Evolutionary conservation across 2,329 filamentous ascomycete species (phyloP).

Genomic region (Arthrobotrys entomopaga): DNA sequence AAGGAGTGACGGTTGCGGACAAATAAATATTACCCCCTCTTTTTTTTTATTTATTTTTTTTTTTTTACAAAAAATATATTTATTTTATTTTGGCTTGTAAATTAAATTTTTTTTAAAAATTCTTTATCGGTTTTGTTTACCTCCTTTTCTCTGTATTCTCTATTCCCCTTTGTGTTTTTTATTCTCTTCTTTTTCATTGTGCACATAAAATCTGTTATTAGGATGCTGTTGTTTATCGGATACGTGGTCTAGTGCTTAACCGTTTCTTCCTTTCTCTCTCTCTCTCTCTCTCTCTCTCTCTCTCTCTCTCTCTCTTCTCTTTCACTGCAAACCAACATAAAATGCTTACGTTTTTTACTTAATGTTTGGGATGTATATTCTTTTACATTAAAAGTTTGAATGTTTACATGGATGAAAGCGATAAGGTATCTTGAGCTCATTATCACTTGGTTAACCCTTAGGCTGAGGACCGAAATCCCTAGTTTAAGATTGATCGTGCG

Average conservation of each 20-base stretch:
- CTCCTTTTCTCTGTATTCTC: too few relatives aligned
- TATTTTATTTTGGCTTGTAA: slow-evolving; percentile 49
- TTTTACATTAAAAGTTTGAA: background rate
- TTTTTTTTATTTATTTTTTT: slow-evolving; percentile 19
- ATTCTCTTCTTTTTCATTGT: slow-evolving; percentile 15
- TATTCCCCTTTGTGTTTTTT: slow-evolving; percentile 26
- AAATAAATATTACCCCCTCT: slow-evolving; percentile 8
- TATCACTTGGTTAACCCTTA: too few relatives aligned
- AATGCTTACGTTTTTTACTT: slow-evolving; percentile 20
- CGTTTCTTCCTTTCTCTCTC: slow-evolving; percentile 1
- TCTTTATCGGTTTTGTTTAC: background rate
- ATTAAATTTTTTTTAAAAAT: slow-evolving; percentile 54
- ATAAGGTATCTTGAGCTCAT: too few relatives aligned
- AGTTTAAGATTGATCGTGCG: too few relatives aligned
- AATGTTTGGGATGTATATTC: slow-evolving; percentile 16
- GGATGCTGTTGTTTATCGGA: background rate
- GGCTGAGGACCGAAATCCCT: too few relatives aligned
- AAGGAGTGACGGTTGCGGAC: slow-evolving; percentile 16
- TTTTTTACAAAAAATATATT: slow-evolving; percentile 25
- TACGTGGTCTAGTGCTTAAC: too few relatives aligned
- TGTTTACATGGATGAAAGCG: too few relatives aligned
- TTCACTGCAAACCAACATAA: slow-evolving; percentile 27
- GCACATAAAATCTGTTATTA: slow-evolving; percentile 44
- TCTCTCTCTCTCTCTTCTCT: slow-evolving; percentile 3
- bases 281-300: slow-evolving; percentile 14